These are phyloP conservation scores for Triangularia setosa DNA, from an alignment of 2,329 filamentous ascomycete species.

Conservation along the genomic window DNA sequence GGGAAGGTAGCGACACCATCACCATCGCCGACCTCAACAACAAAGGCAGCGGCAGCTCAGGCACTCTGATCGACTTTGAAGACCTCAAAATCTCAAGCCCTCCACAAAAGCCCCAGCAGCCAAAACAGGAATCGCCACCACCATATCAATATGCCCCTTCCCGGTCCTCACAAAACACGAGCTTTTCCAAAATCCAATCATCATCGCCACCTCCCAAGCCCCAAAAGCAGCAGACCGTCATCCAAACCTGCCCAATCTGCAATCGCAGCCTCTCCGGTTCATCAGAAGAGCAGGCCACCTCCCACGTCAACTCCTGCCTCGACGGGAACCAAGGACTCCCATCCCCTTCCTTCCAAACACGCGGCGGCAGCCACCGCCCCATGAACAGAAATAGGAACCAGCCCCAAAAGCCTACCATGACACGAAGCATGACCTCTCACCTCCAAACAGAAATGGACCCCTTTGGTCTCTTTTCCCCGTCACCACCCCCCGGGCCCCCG, in stretches of 20 bases:
- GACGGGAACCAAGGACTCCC: background rate
- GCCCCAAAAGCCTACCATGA: background rate
- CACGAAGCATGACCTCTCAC: background rate
- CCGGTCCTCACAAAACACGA: background rate
- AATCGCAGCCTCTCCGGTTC: background rate
- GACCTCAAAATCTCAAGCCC: conserved; percentile 25
- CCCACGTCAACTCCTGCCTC: background rate
- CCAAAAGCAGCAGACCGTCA: background rate
- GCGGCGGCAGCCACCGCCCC: background rate
- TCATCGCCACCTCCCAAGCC: background rate
- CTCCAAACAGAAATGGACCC: background rate
- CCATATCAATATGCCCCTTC: background rate
- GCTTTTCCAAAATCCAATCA: background rate
- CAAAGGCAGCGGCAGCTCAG: conserved; percentile 9
- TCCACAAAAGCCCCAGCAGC: background rate
- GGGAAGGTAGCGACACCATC: conserved; percentile 39
- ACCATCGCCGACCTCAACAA: conserved; percentile 28
- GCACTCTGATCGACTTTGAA: conserved; percentile 42
- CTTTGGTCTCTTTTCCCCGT: background rate
- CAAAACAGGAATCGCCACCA: conserved; percentile 1
- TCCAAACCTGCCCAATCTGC: background rate
- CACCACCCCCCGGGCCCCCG: background rate
- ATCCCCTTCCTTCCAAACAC: background rate
- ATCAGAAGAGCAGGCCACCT: background rate
- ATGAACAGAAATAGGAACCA: background rate